Percentiles rank a stretch among this genome's conserved stretches.
phyloP scores from a whole-genome alignment of 495 filamentous ascomycete genomes.

The Peziza echinospora region DNA sequence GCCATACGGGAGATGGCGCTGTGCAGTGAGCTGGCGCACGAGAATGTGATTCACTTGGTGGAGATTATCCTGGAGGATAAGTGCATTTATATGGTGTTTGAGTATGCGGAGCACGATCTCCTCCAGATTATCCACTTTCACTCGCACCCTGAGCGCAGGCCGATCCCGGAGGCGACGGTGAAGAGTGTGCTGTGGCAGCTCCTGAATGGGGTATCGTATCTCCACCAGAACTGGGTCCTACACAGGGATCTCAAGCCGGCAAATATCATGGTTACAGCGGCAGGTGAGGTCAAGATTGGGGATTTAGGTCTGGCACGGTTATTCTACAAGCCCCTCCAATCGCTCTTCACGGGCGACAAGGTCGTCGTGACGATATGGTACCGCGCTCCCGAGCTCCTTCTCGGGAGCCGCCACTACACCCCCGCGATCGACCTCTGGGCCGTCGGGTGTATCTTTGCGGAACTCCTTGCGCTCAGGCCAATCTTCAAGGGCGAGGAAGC shows the following conservation, averaged over 20 bases:
- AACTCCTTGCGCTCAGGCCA: conserved; percentile 69
- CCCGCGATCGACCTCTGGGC: conserved; percentile 96
- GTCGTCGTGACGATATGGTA: conserved; percentile 99
- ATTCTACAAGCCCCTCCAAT: conserved; percentile 82
- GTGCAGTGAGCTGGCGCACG: conserved; percentile 75
- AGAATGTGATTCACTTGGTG: conserved; percentile 73
- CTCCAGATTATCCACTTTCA: conserved; percentile 98
- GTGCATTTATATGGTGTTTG: conserved; percentile 99
- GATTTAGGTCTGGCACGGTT: conserved; percentile 80
- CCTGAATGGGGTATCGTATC: conserved; percentile 77
- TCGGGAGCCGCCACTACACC: conserved; percentile 83
- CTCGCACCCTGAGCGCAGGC: conserved; percentile 62
- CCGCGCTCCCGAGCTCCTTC: conserved; percentile 77
- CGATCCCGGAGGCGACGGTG: conserved; percentile 71
- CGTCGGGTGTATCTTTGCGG: conserved; percentile 93
- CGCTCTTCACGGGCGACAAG: conserved; percentile 84
- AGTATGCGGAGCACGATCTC: conserved; percentile 93
- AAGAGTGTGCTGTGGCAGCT: conserved; percentile 89
- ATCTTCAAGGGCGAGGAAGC: conserved; percentile 99
- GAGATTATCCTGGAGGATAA: conserved; percentile 98
- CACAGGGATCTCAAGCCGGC: conserved; percentile 94
- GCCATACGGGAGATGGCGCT: conserved; percentile 97
- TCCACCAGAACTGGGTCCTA: conserved; percentile 92
- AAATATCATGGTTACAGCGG: conserved; percentile 93
- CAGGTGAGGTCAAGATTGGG: conserved; percentile 76